Conservation (phyloP, 148 eudicot genomes). For the Rhododendron griersonianum region DNA sequence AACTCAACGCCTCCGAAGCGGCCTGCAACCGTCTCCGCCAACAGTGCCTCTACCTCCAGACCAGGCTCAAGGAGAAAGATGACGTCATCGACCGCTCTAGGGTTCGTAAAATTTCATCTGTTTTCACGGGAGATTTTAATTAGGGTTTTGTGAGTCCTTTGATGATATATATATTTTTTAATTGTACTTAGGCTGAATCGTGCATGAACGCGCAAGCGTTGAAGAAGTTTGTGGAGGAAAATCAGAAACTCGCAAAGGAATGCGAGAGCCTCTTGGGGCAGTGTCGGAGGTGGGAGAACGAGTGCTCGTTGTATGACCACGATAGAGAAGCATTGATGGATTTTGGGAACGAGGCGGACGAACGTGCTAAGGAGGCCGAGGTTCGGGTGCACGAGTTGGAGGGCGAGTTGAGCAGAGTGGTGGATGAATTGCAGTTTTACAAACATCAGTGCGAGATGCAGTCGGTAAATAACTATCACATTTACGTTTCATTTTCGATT, state of each 20-base stretch:
- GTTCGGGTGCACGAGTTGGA: constrained; percentile 49
- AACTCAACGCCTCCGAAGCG: constrained; percentile 53
- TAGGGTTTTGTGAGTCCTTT: neutral
- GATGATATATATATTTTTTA: neutral
- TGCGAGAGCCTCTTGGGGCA: constrained; percentile 57
- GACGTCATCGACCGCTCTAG: constrained; percentile 56
- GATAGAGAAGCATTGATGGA: constrained; percentile 94
- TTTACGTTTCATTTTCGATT: neutral
- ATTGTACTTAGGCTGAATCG: constrained; percentile 60
- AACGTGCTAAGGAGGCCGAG: constrained; percentile 76
- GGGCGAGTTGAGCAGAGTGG: constrained; percentile 41
- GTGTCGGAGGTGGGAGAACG: constrained; percentile 68
- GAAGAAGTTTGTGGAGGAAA: constrained; percentile 88
- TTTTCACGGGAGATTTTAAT: neutral
- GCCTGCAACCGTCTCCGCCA: constrained; percentile 34
- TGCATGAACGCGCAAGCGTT: constrained; percentile 78
- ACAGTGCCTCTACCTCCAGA: constrained; percentile 47
- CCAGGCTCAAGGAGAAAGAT: constrained; percentile 55
- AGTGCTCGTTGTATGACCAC: constrained; percentile 70
- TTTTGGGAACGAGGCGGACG: constrained; percentile 88
- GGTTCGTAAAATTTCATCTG: constrained; percentile 41
- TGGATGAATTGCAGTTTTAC: constrained; percentile 44
- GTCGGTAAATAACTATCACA: constrained; percentile 36
- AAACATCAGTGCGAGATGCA: constrained; percentile 40
- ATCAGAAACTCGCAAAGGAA: constrained; percentile 69